phyloP scores from a whole-genome alignment of 139 green algal species.

The Volvox africanus region DNA sequence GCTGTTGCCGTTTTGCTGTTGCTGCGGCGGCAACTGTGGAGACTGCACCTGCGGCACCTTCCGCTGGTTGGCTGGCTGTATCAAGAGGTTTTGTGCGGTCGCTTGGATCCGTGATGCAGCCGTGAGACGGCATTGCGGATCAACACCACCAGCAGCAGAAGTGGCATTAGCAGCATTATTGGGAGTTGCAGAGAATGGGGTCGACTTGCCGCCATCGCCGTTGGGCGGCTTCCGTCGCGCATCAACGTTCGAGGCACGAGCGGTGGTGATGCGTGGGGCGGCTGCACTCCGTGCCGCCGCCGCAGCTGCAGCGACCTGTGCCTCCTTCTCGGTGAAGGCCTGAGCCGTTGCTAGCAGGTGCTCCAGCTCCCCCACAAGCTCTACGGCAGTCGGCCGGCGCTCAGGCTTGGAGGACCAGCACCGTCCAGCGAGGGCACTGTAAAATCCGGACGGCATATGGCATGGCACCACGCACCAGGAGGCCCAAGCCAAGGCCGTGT shows the following conservation, averaged over 20 bases:
- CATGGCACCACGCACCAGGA: too few species aligned
- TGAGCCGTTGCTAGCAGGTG: constrained; percentile 11
- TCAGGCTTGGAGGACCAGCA: constrained; percentile 8
- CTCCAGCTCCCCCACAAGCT: constrained; percentile 4
- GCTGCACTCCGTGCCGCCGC: background rate
- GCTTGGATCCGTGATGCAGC: background rate
- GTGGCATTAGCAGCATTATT: too few species aligned
- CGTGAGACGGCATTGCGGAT: too few species aligned
- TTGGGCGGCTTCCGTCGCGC: background rate
- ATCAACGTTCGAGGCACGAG: background rate
- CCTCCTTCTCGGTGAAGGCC: background rate
- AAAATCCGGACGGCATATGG: too few species aligned
- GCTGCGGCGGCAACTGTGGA: background rate
- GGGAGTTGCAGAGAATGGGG: background rate
- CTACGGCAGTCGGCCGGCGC: constrained; percentile 13
- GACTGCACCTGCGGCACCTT: background rate
- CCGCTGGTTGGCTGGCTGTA: background rate
- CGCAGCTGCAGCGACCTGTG: background rate
- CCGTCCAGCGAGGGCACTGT: constrained; percentile 6
- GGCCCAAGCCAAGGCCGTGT: too few species aligned
- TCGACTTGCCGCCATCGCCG: background rate
- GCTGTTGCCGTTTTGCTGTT: background rate
- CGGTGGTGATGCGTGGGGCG: background rate
- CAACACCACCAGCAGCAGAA: background rate
- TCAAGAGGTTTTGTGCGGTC: background rate